Percentiles rank a stretch among this genome's conserved stretches.
Evolutionary conservation across 1,139 yeast genomes (phyloP).

Genomic region (Meyerozyma elateridarum): DNA sequence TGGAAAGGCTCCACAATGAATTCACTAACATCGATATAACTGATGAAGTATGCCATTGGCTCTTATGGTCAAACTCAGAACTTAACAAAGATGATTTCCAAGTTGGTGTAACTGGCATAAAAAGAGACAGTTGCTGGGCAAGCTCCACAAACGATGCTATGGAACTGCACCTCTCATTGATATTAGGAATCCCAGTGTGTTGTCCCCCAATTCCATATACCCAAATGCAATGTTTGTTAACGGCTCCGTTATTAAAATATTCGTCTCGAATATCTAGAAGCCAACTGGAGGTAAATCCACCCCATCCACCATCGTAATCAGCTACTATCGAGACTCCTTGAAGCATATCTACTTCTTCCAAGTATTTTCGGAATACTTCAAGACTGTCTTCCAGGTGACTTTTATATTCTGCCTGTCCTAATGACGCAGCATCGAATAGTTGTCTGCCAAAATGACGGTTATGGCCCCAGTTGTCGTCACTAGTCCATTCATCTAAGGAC

Average conservation of each 20-base stretch:
- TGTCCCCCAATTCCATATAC: constrained; percentile 20
- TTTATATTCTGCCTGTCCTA: constrained; percentile 29
- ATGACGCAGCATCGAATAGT: constrained; percentile 22
- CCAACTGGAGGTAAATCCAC: constrained; percentile 61
- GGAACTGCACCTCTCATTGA: constrained; percentile 4
- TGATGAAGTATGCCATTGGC: constrained; percentile 41
- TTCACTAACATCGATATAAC: constrained; percentile 28
- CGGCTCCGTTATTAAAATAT: constrained; percentile 52
- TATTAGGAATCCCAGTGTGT: neutral
- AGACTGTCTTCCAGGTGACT: constrained; percentile 46
- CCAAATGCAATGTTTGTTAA: constrained; percentile 42
- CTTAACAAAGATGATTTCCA: constrained; percentile 6
- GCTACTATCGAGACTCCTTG: constrained; percentile 66
- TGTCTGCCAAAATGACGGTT: constrained; percentile 29
- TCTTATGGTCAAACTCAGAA: constrained; percentile 15
- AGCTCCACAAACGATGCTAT: constrained; percentile 29
- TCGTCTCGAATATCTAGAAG: constrained; percentile 63
- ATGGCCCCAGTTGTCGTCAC: constrained; percentile 14
- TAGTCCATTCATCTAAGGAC: constrained; percentile 53
- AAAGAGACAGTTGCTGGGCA: constrained; percentile 41
- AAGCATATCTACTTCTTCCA: constrained; percentile 77
- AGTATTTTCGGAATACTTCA: constrained; percentile 50
- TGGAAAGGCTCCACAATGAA: constrained; percentile 37
- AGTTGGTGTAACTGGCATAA: constrained; percentile 39
- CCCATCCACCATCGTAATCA: constrained; percentile 79